phyloP scores from a whole-genome alignment of 2,329 filamentous ascomycete species.

The Fusarium hainanense region DNA sequence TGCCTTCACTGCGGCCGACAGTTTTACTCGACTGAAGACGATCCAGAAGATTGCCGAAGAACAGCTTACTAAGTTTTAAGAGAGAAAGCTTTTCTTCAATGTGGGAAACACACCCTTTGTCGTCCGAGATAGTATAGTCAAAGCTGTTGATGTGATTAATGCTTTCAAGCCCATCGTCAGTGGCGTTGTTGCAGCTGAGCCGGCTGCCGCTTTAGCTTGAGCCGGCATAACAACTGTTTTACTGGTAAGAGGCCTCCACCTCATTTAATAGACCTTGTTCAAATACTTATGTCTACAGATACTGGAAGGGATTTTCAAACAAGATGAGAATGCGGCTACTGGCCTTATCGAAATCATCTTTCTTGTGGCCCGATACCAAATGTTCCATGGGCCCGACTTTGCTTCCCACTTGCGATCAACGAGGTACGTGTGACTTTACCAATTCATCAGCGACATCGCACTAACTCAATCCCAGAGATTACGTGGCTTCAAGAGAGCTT shows the following conservation, averaged over 20 bases:
- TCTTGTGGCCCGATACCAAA: constrained; percentile 9
- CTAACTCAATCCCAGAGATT: no score
- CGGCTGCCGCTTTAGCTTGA: constrained; percentile 16
- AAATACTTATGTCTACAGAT: not conserved
- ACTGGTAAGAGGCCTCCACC: not conserved
- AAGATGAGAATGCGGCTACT: constrained; percentile 13
- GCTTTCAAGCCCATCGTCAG: constrained; percentile 7
- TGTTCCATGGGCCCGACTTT: not conserved
- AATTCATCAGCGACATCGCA: no score
- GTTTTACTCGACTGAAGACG: no score
- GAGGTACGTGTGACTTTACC: no score
- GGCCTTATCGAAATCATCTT: constrained; percentile 3
- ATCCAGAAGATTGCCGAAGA: no score
- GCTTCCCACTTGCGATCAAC: not conserved
- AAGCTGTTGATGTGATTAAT: not conserved
- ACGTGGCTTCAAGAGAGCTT: no score
- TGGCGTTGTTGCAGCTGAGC: constrained; percentile 5
- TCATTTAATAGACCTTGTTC: rapidly evolving
- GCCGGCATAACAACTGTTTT: constrained; percentile 6
- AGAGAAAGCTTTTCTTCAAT: no score
- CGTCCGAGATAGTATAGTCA: no score
- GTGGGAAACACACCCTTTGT: no score
- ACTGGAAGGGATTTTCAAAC: not conserved
- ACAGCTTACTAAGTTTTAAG: no score
- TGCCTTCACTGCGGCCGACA: rapidly evolving